Percentiles rank a stretch among this genome's conserved stretches.
phyloP scores from a whole-genome alignment of 257 asterid species.

The Solanum paucissectum region DNA sequence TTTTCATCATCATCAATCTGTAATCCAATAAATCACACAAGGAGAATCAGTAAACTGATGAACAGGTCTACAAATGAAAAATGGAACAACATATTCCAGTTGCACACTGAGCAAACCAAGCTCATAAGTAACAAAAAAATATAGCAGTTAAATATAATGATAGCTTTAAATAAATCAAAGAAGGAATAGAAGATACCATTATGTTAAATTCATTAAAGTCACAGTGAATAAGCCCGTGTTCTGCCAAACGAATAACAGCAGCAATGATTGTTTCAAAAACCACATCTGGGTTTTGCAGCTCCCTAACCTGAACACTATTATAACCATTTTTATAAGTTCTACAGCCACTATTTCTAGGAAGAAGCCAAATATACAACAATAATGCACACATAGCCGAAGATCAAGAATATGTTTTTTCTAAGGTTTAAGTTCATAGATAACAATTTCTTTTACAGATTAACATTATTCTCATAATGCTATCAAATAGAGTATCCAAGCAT shows the following conservation, averaged over 20 bases:
- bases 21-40: not conserved
- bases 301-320: constrained; percentile 82
- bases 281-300: constrained; percentile 65
- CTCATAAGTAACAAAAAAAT: not conserved
- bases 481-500: not conserved
- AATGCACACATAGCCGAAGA: not conserved
- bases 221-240: constrained; percentile 95
- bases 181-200: constrained; percentile 12
- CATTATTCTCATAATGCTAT: not conserved
- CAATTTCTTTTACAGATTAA: constrained; percentile 2
- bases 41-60: not conserved
- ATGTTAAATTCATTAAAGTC: constrained; percentile 95
- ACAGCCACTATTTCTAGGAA: not conserved
- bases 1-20: constrained; percentile 92
- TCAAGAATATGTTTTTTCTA: not conserved
- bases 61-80: not conserved
- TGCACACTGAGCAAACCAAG: not conserved
- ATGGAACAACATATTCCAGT: not conserved
- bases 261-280: constrained; percentile 71
- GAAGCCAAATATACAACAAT: not conserved
- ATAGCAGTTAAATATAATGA: not conserved
- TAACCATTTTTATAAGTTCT: constrained; percentile 1
- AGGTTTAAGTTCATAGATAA: not conserved
- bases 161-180: not conserved
- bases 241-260: constrained; percentile 83